Base-by-base conservation (phyloP, 2,329 filamentous ascomycete genomes). In the Mollisia scopiformis region DNA sequence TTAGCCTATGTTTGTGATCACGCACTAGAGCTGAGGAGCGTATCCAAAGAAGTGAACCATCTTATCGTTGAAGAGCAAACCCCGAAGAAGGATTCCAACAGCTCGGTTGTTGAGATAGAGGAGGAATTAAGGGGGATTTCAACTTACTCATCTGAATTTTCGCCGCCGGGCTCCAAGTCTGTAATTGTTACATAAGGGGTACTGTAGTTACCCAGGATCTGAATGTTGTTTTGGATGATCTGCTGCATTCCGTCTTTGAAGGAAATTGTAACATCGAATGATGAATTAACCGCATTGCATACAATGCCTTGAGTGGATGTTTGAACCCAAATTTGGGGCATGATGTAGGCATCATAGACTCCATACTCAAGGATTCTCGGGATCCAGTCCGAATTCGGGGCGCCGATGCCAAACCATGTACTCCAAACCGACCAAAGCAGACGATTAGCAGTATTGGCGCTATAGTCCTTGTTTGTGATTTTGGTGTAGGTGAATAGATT, bases 191-290 rank as follows among this genome's bases (percentile, higher is more conserved):
- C 33, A 11, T 16, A 37, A 37, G n/a, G 33, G 11, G n/a, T n/a
- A n/a, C n/a, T n/a, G 33, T 37, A 37, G 33, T 11, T 11, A 14
- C 33, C 33, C 4, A 37, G 13, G n/a, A 37, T 37, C 11, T 37
- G 11, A 11, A 37, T 16, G 33, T 11, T 16, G 4, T 37, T 11
- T 16, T 37, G 33, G 33, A 13, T 37, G 33, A 37, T 37, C n/a
- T 37, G 33, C 16, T 51, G 39, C 30, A 50, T 14, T 11, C 54
- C 60, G n/a, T 61, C 41, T 1, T 57, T 16, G n/a, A 50, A 66
- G 21, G 64, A 46, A 30, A 57, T 55, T 10, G 52, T 61, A 14
- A 68, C 54, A 13, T 63, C 53, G 55, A 63, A 68, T 7, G 64
- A 58, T 14, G 66, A 51, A 14, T 68, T 68, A 6, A 51, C 55